Evolutionary conservation across 768 basidiomycete species (phyloP).

Genomic region (Hydnomerulius pinastri): DNA sequence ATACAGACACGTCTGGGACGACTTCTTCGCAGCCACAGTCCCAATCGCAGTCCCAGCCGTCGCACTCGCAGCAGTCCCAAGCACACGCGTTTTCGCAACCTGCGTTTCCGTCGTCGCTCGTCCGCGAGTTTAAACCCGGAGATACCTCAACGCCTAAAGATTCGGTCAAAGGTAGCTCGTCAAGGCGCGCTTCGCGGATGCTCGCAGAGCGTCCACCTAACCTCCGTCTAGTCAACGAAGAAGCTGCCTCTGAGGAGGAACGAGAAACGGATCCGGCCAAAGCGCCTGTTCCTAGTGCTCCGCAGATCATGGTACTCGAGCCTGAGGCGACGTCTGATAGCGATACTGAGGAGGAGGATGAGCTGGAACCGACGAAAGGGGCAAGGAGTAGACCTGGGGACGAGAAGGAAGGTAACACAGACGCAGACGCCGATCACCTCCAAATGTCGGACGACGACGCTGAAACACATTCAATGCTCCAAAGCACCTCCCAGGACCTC

Average conservation of each 20-base stretch:
- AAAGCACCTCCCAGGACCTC: too few species aligned
- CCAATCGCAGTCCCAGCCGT: conserved; percentile 23
- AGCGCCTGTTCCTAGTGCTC: conserved; percentile 4
- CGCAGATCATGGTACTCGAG: conserved; percentile 11
- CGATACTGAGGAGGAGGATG: conserved; percentile 13
- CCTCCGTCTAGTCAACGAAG: background rate
- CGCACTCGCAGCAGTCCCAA: conserved; percentile 35
- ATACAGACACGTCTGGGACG: conserved; percentile 52
- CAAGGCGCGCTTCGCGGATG: conserved; percentile 6
- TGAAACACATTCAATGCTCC: conserved; percentile 2
- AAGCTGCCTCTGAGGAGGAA: background rate
- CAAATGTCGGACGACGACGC: conserved; percentile 9
- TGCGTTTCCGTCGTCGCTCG: conserved; percentile 18
- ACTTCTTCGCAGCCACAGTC: conserved; percentile 35
- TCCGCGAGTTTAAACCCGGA: conserved; percentile 21
- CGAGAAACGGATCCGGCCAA: background rate
- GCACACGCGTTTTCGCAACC: conserved; percentile 9
- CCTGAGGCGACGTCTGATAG: conserved; percentile 10
- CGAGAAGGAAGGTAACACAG: background rate
- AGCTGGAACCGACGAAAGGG: background rate
- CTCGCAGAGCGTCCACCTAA: background rate
- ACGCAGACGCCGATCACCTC: background rate
- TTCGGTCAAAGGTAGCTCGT: background rate
- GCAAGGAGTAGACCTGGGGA: background rate
- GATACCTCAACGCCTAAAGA: conserved; percentile 23